Base-by-base conservation (phyloP, 2,329 filamentous ascomycete genomes). In the Sclerotinia spermophila region DNA sequence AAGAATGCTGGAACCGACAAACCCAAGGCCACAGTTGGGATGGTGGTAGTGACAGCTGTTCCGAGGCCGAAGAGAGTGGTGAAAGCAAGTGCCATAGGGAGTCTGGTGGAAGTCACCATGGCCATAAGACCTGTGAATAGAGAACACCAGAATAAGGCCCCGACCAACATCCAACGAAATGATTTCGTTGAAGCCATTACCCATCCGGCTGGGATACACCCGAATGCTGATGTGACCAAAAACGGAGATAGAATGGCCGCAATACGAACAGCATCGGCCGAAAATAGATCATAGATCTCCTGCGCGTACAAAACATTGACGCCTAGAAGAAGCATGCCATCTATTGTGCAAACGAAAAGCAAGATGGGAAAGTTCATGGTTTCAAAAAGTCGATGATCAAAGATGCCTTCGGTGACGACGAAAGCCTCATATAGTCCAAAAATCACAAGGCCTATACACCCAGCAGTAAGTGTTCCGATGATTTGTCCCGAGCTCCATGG, bases 401-500 rank as follows among this genome's bases (percentile, higher is more conserved):
- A 55, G 42, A 75, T 74, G 19, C 74, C 74, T 24, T 72, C 72
- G n/a, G 70, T 74, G 13, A 74, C 70, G 17, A 74, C 67, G n/a
- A 74, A 73, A 15, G 68, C 68, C 55, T 75, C 72, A 44, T 74
- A 75, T 3, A 75, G 42, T 30, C 73, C 73, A 44, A 75, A 75
- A n/a, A 71, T 21, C 3, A 72, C n/a, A 17, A 75, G 67, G 13
- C 71, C 69, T 33, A 74, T n/a, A 53, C 71, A 68, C 2, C 87
- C 87, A 5, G 86, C 75, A 0, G 85, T 79, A 1, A 89, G 74
- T 0, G 86, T 85, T 0, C 81, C 81, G 65, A 89, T 82, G 21
- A 89, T 85, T 72, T 86, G 83, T 0, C 80, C 77, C 0, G 85
- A 87, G 2, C 82, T 77, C 87, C 87, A 89, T 0, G 82, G 74